Evolutionary conservation across 176 grass and related monocot genomes (phyloP).

Genomic region (Panicum miliaceum): DNA sequence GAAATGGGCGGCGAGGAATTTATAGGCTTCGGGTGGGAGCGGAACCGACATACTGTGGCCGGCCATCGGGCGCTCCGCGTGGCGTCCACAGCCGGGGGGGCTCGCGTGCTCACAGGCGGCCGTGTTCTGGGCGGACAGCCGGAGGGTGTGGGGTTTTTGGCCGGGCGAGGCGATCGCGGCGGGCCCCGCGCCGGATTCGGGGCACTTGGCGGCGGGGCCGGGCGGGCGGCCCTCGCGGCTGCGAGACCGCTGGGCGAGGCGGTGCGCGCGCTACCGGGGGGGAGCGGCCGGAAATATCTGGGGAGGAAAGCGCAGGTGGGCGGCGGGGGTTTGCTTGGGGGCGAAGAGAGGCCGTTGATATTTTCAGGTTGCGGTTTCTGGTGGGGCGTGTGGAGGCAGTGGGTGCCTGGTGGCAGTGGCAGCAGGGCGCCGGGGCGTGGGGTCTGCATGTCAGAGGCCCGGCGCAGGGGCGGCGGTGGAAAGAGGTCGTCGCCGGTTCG

Average conservation of each 20-base stretch:
- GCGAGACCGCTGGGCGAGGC: slow-evolving; percentile 20
- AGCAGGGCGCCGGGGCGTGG: not conserved
- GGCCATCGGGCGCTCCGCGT: slow-evolving; percentile 37
- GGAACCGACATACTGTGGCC: slow-evolving; percentile 57
- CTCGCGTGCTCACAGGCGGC: not conserved
- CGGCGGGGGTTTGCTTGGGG: slow-evolving; percentile 52
- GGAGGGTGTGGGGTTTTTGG: not conserved
- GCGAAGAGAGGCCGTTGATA: slow-evolving; percentile 56
- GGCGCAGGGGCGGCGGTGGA: not conserved
- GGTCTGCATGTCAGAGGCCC: not conserved
- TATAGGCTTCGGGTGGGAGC: slow-evolving; percentile 58
- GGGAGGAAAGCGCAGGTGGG: slow-evolving; percentile 1
- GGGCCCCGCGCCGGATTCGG: slow-evolving; percentile 11
- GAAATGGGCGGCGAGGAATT: slow-evolving; percentile 39
- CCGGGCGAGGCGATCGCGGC: not conserved
- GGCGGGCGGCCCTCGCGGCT: not conserved
- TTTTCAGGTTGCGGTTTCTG: not conserved
- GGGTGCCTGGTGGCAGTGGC: not conserved
- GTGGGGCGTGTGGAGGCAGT: slow-evolving; percentile 27
- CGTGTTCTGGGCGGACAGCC: too few species aligned
- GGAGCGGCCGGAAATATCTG: slow-evolving; percentile 30
- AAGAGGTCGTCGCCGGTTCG: not conserved
- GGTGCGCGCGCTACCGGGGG: slow-evolving; percentile 30
- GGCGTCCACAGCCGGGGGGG: not conserved
- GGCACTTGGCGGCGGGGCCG: slow-evolving; percentile 32